A percentile compares a stretch with the other conserved stretches of the same genome.
These are phyloP conservation scores for Zanthoxylum bungeanum DNA, from an alignment of 345 rosid species.

Conservation along the genomic window DNA sequence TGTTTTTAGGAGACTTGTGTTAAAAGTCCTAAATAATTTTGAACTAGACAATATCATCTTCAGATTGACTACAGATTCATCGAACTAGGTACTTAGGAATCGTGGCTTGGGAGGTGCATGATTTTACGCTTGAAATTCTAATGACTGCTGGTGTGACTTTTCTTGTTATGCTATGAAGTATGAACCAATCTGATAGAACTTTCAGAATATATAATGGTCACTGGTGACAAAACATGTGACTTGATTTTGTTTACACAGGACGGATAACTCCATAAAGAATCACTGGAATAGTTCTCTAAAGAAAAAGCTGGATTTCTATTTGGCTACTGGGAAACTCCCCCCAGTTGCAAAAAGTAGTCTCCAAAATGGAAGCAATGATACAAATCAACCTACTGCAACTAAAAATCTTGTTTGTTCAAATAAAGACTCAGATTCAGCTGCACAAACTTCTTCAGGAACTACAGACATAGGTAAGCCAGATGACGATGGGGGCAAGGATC, in stretches of 20 bases:
- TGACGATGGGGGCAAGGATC: conserved; percentile 43
- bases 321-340: conserved; percentile 72
- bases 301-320: conserved; percentile 78
- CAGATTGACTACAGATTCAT: background rate
- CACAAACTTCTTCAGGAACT: conserved; percentile 47
- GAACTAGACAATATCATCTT: background rate
- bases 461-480: conserved; percentile 40
- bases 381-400: conserved; percentile 16
- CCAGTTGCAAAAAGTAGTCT: conserved; percentile 43
- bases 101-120: background rate
- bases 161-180: background rate
- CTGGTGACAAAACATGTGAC: background rate
- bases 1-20: background rate
- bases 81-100: background rate
- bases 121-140: background rate
- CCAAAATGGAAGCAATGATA: conserved; percentile 42
- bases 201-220: background rate
- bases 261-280: conserved; percentile 92
- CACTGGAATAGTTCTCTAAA: conserved; percentile 99
- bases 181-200: background rate
- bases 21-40: background rate
- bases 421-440: conserved; percentile 49
- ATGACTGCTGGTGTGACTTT: background rate
- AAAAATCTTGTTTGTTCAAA: conserved; percentile 33
- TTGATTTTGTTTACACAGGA: conserved; percentile 47